Conservation (phyloP, 2,329 filamentous ascomycete species). For the Phoma sp. region DNA sequence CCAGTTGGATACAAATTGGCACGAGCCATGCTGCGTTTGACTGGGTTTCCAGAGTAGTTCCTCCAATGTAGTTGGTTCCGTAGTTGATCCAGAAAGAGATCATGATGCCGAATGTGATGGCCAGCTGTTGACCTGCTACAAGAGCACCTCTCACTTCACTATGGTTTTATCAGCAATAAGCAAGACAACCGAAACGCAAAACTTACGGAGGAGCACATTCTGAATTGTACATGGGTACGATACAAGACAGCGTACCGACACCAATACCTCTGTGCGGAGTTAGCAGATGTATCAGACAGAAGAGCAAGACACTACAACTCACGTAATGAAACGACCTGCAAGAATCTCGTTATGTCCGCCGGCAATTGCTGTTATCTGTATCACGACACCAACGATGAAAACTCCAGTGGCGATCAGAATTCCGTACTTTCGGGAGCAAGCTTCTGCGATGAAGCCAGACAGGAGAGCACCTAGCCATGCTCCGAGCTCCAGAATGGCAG, state of each 20-base stretch:
- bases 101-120: constrained; percentile 61
- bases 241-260: constrained; percentile 72
- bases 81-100: constrained; percentile 44
- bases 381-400: constrained; percentile 73
- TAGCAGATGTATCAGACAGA: constrained; percentile 28
- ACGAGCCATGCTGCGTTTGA: constrained; percentile 74
- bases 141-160: constrained; percentile 69
- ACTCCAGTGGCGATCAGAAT: constrained; percentile 70
- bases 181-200: not conserved
- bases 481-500: constrained; percentile 74
- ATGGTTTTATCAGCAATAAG: constrained; percentile 49
- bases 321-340: constrained; percentile 73
- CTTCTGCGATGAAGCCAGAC: constrained; percentile 74
- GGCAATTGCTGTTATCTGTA: constrained; percentile 68
- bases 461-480: constrained; percentile 77
- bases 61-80: constrained; percentile 58
- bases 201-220: constrained; percentile 57
- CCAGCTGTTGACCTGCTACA: constrained; percentile 68
- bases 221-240: constrained; percentile 62
- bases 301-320: constrained; percentile 20
- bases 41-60: constrained; percentile 63
- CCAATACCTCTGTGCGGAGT: constrained; percentile 59
- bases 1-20: constrained; percentile 74
- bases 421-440: constrained; percentile 70
- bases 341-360: constrained; percentile 67